Percentiles rank a stretch among this genome's conserved stretches.
phyloP scores from a whole-genome alignment of 495 filamentous ascomycete genomes.

The Melanomma pulvis-pyrius region DNA sequence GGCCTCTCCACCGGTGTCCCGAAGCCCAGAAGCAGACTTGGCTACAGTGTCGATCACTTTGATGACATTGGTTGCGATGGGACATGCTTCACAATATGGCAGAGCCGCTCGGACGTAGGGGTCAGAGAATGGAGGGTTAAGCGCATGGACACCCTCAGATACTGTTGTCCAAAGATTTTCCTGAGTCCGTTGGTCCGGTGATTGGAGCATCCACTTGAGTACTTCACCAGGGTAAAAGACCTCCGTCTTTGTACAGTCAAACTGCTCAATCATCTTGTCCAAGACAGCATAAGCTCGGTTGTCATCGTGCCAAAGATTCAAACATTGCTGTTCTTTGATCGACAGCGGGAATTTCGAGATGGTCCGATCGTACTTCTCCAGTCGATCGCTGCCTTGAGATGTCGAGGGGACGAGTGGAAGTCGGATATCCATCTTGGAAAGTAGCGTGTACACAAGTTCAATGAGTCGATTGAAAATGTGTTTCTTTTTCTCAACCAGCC shows the following conservation, averaged over 20 bases:
- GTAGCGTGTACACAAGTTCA: slow-evolving; percentile 29
- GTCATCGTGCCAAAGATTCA: slow-evolving; percentile 27
- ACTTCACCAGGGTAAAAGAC: slow-evolving; percentile 32
- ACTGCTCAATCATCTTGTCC: slow-evolving; percentile 34
- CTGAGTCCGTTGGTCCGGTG: slow-evolving; percentile 1
- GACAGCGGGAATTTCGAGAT: slow-evolving; percentile 25
- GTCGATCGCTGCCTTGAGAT: not conserved
- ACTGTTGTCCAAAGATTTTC: slow-evolving; percentile 12
- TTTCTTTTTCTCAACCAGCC: slow-evolving; percentile 35
- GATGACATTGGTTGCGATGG: not conserved
- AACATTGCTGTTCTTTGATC: slow-evolving; percentile 4
- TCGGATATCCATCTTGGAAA: slow-evolving; percentile 30
- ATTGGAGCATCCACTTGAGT: slow-evolving; percentile 32
- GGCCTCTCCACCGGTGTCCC: slow-evolving; percentile 14
- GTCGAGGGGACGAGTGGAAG: not conserved
- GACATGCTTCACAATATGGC: slow-evolving; percentile 26
- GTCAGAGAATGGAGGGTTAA: slow-evolving; percentile 16
- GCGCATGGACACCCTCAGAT: slow-evolving; percentile 17
- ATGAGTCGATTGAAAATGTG: slow-evolving; percentile 22
- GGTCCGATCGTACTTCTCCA: slow-evolving; percentile 27
- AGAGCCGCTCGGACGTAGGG: slow-evolving; percentile 33
- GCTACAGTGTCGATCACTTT: slow-evolving; percentile 18
- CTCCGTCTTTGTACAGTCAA: slow-evolving; percentile 28
- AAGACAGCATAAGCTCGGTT: slow-evolving; percentile 22
- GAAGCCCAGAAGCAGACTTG: slow-evolving; percentile 16